Base-by-base conservation (phyloP, 345 rosid species). In the Brassica nigra region DNA sequence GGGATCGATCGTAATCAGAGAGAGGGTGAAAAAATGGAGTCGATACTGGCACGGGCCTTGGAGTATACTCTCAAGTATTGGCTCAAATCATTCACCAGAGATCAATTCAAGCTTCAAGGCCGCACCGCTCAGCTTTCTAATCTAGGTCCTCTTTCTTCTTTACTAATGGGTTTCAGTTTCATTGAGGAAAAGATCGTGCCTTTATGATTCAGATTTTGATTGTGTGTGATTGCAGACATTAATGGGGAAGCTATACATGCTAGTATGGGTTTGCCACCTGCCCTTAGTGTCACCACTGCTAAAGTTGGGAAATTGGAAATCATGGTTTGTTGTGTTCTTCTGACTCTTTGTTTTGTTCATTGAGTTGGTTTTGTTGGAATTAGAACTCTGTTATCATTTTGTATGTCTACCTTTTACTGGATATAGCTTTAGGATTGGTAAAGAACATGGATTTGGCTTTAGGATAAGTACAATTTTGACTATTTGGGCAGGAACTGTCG, bases 61-160 rank as follows among this genome's bases (percentile, higher is more conserved):
- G 99, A 95, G 91, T 95, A 95, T 86, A 95, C 98, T 12, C 92
- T 95, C 73, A 95, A 93, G 93, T 93, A 95, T 87, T 95, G 98
- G 99, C 98, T 95, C 82, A 95, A 95, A 68, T 95, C 99, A 16
- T 95, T 95, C 88, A 88, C 99, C 73, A 85, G 99, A 81, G 98
- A 95, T 75, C 99, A 95, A 84, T 89, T 95, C 82, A 90, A 90
- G 90, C 86, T 95, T 77, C 97, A 95, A 68, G 98, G 98, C 78
- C 97, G 97, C 15, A 89, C 90, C 10, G 92, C 84, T 4, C 98
- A 90, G 84, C 98, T 95, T 71, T 95, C 97, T 70, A 89, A 92
- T 89, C 73, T 95, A 76, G 99, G 99, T 88, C 30, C 3, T 3
- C 14, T 0, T 2, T 34, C 0, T 14, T 55, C 47, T 3, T 27